phyloP scores from a whole-genome alignment of 495 filamentous ascomycete genomes.

The Aspergillus steynii region DNA sequence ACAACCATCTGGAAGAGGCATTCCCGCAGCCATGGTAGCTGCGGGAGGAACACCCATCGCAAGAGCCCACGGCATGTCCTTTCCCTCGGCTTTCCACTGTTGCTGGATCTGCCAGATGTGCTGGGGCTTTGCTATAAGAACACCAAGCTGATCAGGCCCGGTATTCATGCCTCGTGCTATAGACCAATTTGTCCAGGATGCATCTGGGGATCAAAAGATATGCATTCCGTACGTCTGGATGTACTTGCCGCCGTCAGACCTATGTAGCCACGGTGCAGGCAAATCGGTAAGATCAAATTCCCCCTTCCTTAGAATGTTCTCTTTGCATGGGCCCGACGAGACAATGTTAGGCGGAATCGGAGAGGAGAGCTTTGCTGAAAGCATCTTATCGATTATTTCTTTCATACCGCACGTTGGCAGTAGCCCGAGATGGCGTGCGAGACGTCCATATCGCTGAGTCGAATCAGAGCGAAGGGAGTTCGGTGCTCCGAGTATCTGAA shows the following conservation, averaged over 20 bases:
- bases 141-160: conserved; percentile 23
- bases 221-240: conserved; percentile 37
- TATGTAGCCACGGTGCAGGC: conserved; percentile 27
- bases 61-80: conserved; percentile 32
- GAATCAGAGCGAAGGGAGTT: conserved; percentile 18
- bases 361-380: conserved; percentile 4
- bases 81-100: conserved; percentile 25
- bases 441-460: conserved; percentile 21
- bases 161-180: conserved; percentile 34
- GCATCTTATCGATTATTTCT: conserved; percentile 26
- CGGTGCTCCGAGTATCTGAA: conserved; percentile 31
- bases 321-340: conserved; percentile 24
- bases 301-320: conserved; percentile 22
- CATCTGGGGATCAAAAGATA: conserved; percentile 27
- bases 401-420: conserved; percentile 19
- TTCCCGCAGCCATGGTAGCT: conserved; percentile 30
- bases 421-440: conserved; percentile 26
- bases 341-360: conserved; percentile 26
- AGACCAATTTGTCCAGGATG: conserved; percentile 36
- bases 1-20: conserved; percentile 30
- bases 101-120: conserved; percentile 29
- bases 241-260: conserved; percentile 34
- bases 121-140: conserved; percentile 25
- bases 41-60: conserved; percentile 35
- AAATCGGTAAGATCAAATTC: conserved; percentile 30